phyloP scores from a whole-genome alignment of 441 rosid species.

The Euphorbia celastroides region DNA sequence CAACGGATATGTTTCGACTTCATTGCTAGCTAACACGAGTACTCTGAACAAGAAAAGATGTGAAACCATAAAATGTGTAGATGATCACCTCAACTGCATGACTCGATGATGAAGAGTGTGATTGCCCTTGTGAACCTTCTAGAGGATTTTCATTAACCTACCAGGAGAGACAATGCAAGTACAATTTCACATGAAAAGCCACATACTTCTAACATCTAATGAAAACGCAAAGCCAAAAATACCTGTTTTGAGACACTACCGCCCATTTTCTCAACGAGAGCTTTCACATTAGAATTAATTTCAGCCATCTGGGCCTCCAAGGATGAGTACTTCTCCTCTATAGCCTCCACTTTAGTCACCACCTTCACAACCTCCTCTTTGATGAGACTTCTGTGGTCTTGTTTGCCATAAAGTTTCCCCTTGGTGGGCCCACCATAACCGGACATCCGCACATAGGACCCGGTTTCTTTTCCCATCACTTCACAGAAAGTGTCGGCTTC shows the following conservation, averaged over 20 bases:
- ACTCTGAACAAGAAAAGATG: background rate
- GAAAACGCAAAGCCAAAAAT: background rate
- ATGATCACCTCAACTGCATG: conserved; percentile 19
- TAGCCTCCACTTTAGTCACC: conserved; percentile 30
- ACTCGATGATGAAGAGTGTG: conserved; percentile 23
- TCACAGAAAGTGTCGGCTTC: conserved; percentile 27
- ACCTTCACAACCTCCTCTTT: conserved; percentile 29
- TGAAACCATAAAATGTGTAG: background rate
- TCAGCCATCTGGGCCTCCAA: conserved; percentile 33
- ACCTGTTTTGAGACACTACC: conserved; percentile 21
- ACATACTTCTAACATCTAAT: background rate
- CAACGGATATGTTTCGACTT: background rate
- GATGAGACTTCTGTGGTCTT: conserved; percentile 12
- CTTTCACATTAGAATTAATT: conserved; percentile 29
- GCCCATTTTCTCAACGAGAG: conserved; percentile 25
- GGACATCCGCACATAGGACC: conserved; percentile 15
- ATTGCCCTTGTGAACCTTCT: conserved; percentile 14
- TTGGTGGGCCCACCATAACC: conserved; percentile 22
- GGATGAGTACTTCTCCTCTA: conserved; percentile 33
- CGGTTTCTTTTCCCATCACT: conserved; percentile 32
- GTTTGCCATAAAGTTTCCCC: conserved; percentile 26
- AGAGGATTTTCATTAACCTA: conserved; percentile 17
- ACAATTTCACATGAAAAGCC: background rate
- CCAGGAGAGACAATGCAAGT: background rate
- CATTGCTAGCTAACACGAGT: background rate